Evolutionary conservation across 169 alveolate genomes (phyloP).

Genomic region (Plasmodium coatneyi): DNA sequence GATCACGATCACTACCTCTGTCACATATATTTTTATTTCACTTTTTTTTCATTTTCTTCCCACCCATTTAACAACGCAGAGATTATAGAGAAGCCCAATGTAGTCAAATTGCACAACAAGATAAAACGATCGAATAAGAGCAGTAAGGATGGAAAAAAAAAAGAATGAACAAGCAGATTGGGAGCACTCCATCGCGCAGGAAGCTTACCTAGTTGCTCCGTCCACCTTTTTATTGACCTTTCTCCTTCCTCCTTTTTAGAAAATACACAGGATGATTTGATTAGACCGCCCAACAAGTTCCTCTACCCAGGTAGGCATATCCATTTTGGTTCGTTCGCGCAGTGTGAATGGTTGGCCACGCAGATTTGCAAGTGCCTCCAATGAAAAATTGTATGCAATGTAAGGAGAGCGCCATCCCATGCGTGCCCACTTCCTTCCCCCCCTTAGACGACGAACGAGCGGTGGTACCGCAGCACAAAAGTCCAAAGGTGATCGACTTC

Average conservation of each 20-base stretch:
- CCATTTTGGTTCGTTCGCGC: background rate
- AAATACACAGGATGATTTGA: conserved; percentile 73
- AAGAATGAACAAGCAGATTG: background rate
- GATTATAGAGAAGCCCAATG: conserved; percentile 40
- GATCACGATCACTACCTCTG: background rate
- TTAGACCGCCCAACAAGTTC: conserved; percentile 79
- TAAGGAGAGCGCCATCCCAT: background rate
- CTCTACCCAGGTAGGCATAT: conserved; percentile 81
- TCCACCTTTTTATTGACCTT: background rate
- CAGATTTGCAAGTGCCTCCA: background rate
- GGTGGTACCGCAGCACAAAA: conserved; percentile 80
- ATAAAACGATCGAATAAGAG: conserved; percentile 22
- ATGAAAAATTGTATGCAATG: background rate
- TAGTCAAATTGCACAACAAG: conserved; percentile 20
- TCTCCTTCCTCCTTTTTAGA: background rate
- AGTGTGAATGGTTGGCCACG: background rate
- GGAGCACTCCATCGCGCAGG: background rate
- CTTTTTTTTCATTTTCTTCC: background rate
- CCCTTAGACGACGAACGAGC: conserved; percentile 43
- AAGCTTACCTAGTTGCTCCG: background rate
- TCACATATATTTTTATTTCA: background rate
- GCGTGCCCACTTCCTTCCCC: background rate
- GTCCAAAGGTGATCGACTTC: conserved; percentile 73
- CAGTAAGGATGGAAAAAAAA: conserved; percentile 9
- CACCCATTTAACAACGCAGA: conserved; percentile 3